Evolutionary conservation across 1,139 yeast genomes (phyloP), one percentile per base, ranked within the genome.

Genomic region (Yamadazyma dushanensis): DNA sequence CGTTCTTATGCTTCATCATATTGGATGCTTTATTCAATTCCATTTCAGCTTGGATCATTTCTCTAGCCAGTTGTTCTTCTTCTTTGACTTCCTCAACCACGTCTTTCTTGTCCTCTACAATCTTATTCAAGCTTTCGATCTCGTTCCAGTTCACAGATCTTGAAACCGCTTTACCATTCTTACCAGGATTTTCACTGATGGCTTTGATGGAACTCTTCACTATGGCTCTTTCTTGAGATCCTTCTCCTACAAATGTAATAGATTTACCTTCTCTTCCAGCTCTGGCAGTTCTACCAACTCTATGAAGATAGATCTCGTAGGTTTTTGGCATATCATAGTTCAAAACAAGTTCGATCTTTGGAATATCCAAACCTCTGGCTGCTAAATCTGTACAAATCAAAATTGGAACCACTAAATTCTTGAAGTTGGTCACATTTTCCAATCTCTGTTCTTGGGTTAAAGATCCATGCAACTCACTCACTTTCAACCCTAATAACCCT

Each of bases 221-320:
- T 50, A 94, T 88, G 29, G 76, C 68, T 64, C 98, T 80, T 49
- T 92, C 98, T 40, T 73, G 77, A 16, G 87, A 71, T 2, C 87
- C 72, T 58, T 92, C 98, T 14, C 97, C 97, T 8, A 94, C 98
- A 59, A 92, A 80, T 3, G 97, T 82, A 31, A 92, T 83, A 31
- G 97, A 84, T 39, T 77, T 76, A 74, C 99, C 99, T 38, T 86
- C 88, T 61, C 97, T 78, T 25, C 98, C 98, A 36, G 97, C 99
- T 77, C 99, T 87, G 8, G 98, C 99, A 38, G 98, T 92, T 75
- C 99, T 86, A 65, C 98, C 98, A 44, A 94, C 97, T 71, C 99
- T 83, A 65, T 92, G 98, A 57, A 92, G 70, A 59, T 92, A 94
- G 27, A 89, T 77, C 49, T 92, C 98, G 54, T 85, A 82, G 16